Conservation (phyloP, 257 asterid species). For the Verbena officinalis region DNA sequence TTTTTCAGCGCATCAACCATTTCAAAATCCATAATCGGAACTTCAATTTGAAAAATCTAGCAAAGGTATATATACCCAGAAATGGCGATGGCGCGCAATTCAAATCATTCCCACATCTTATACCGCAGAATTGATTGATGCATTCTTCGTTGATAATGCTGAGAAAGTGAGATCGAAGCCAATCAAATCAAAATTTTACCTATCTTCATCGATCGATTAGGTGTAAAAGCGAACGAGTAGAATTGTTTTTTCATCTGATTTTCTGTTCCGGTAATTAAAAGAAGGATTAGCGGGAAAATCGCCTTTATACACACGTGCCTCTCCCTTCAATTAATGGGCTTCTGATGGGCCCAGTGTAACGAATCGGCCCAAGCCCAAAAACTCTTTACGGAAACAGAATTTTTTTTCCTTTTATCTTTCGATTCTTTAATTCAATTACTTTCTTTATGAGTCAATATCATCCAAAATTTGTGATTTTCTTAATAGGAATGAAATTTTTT, state of each 20-base stretch:
- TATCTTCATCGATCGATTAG: neutral
- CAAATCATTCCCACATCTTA: constrained; percentile 10
- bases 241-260: neutral
- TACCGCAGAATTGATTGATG: neutral
- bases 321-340: constrained; percentile 19
- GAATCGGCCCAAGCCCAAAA: constrained; percentile 2
- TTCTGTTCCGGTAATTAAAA: constrained; percentile 8
- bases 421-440: too few species aligned
- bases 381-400: too few species aligned
- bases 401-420: neutral
- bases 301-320: constrained; percentile 29
- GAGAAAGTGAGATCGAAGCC: neutral
- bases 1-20: constrained; percentile 28
- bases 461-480: too few species aligned
- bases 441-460: too few species aligned
- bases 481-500: too few species aligned
- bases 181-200: constrained; percentile 6
- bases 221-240: neutral
- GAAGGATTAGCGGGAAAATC: constrained; percentile 46
- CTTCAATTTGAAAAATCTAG: neutral
- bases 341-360: neutral
- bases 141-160: neutral
- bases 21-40: constrained; percentile 35
- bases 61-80: neutral
- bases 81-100: constrained; percentile 17